phyloP scores from a whole-genome alignment of 345 rosid species.

The Gossypium mustelinum region DNA sequence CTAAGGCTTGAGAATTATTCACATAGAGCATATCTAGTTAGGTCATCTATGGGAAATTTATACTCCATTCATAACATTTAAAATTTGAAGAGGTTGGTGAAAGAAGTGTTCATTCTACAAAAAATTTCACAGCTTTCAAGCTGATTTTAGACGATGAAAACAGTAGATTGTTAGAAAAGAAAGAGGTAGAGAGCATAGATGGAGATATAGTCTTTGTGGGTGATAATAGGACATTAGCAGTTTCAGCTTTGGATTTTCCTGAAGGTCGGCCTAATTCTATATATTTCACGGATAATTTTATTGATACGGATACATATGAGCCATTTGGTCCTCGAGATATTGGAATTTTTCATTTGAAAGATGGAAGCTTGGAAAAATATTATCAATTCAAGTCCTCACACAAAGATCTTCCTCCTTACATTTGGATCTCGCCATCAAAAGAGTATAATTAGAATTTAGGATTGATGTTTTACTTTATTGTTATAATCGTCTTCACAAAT shows the following conservation, averaged over 20 bases:
- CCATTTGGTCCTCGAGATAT: not conserved
- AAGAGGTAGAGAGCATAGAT: not conserved
- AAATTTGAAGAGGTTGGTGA: not conserved
- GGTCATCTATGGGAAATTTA: not conserved
- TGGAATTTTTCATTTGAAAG: not conserved
- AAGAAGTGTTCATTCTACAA: not conserved
- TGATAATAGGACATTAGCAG: not conserved
- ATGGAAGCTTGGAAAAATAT: not conserved
- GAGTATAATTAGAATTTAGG: no score
- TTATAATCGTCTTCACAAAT: no score
- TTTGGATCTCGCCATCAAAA: not conserved
- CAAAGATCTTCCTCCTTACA: not conserved
- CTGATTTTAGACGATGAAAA: not conserved
- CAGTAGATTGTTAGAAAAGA: not conserved
- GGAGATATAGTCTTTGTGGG: not conserved
- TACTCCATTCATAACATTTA: not conserved
- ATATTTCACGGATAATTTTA: not conserved
- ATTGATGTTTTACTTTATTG: no score
- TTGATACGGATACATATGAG: not conserved
- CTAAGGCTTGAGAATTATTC: rapidly evolving
- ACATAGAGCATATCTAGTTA: not conserved
- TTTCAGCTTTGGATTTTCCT: not conserved
- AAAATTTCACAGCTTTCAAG: not conserved
- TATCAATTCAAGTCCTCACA: not conserved
- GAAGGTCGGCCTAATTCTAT: not conserved